These are phyloP conservation scores for Globisporangium recalcitrans DNA, from an alignment of 352 stramenopile genomes.

Conservation along the genomic window DNA sequence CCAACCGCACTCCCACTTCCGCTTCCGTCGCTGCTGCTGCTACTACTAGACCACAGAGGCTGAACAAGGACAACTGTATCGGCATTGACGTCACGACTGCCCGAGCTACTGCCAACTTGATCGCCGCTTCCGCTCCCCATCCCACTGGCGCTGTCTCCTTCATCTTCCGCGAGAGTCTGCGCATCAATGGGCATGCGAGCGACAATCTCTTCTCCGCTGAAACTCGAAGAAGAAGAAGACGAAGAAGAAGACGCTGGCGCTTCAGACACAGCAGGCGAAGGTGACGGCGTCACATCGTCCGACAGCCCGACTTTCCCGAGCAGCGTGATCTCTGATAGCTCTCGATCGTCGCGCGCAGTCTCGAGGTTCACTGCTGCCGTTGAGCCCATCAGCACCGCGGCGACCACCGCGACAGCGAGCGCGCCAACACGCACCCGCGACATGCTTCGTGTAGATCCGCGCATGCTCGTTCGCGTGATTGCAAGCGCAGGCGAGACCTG, in stretches of 20 bases:
- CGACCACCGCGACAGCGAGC: background rate
- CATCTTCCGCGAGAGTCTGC: background rate
- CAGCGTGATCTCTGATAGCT: slow-evolving; percentile 8
- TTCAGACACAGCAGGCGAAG: background rate
- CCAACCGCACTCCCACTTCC: background rate
- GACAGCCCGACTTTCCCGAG: slow-evolving; percentile 5
- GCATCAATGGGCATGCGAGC: slow-evolving; percentile 7
- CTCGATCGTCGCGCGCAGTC: background rate
- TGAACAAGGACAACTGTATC: background rate
- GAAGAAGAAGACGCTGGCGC: background rate
- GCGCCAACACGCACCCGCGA: background rate
- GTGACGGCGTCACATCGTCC: background rate
- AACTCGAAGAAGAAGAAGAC: background rate
- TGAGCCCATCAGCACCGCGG: background rate
- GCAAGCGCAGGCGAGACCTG: background rate
- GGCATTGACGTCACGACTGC: background rate
- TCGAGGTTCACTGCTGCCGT: slow-evolving; percentile 1
- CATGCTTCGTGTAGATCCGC: background rate
- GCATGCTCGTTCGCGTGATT: background rate
- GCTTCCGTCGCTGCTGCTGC: background rate
- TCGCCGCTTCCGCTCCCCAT: background rate
- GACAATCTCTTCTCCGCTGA: background rate
- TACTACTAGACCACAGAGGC: background rate
- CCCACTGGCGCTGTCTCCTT: background rate
- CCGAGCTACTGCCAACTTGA: background rate